These are phyloP conservation scores for Noccaea caerulescens DNA, from an alignment of 345 rosid genomes.

Conservation along the genomic window DNA sequence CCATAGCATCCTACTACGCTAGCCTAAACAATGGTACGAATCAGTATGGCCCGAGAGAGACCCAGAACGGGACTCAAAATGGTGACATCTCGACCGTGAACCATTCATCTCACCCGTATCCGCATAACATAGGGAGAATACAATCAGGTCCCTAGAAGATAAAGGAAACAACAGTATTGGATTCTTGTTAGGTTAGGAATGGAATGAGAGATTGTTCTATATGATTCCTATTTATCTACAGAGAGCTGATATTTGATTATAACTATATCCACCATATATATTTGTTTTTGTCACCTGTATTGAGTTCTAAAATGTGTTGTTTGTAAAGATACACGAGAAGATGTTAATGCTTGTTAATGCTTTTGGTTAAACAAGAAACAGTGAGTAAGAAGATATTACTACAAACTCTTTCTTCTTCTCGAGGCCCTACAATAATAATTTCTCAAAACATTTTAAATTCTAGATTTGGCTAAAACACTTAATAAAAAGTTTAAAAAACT, in stretches of 20 bases:
- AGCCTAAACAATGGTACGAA: slow-evolving; percentile 58
- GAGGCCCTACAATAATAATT: too few species aligned
- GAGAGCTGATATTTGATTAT: slow-evolving; percentile 25
- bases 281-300: slow-evolving; percentile 28
- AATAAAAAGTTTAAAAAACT: too few species aligned
- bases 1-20: slow-evolving; percentile 57
- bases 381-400: slow-evolving; percentile 6
- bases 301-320: slow-evolving; percentile 12
- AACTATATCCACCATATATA: slow-evolving; percentile 27
- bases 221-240: slow-evolving; percentile 23
- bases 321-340: slow-evolving; percentile 31
- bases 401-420: slow-evolving; percentile 2
- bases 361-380: slow-evolving; percentile 19
- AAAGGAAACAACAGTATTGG: slow-evolving; percentile 2
- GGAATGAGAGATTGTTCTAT: slow-evolving; percentile 26
- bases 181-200: slow-evolving; percentile 38
- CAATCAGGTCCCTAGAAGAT: slow-evolving; percentile 67
- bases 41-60: slow-evolving; percentile 62
- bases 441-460: too few species aligned
- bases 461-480: too few species aligned
- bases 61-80: slow-evolving; percentile 50
- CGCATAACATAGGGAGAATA: slow-evolving; percentile 76
- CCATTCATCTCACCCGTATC: slow-evolving; percentile 73
- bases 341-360: slow-evolving; percentile 34
- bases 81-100: slow-evolving; percentile 55